Conservation (phyloP, 805 yeast genomes). For the Metschnikowia continentalis region DNA sequence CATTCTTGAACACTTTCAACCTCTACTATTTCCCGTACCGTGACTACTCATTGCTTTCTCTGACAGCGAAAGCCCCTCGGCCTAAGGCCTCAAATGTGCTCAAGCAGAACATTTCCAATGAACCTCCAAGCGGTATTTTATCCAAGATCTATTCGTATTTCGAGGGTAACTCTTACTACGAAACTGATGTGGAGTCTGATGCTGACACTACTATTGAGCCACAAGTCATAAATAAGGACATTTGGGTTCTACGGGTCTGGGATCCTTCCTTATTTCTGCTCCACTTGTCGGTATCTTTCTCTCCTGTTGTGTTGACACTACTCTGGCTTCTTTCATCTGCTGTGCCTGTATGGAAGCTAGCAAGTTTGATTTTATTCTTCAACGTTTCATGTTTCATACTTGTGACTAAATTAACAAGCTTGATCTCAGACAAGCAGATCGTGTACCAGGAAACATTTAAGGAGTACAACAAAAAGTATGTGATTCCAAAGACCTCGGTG, state of each 20-base stretch:
- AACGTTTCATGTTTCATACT: constrained; percentile 36
- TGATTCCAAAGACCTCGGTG: constrained; percentile 52
- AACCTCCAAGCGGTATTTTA: constrained; percentile 12
- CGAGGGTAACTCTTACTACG: constrained; percentile 15
- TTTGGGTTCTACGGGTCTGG: constrained; percentile 65
- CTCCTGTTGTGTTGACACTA: constrained; percentile 52
- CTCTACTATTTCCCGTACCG: constrained; percentile 19
- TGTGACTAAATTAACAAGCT: constrained; percentile 41
- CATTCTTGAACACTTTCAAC: constrained; percentile 17
- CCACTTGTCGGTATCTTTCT: constrained; percentile 47
- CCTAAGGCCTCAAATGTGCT: constrained; percentile 26
- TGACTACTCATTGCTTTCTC: constrained; percentile 31
- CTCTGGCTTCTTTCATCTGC: constrained; percentile 25
- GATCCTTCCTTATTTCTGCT: constrained; percentile 57
- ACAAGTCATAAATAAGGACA: constrained; percentile 25
- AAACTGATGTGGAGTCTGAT: constrained; percentile 19
- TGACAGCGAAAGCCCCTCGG: constrained; percentile 16
- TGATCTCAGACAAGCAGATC: constrained; percentile 56
- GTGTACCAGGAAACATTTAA: constrained; percentile 55
- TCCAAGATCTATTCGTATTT: constrained; percentile 12
- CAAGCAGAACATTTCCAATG: constrained; percentile 11
- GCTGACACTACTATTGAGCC: constrained; percentile 22
- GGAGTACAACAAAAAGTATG: constrained; percentile 61
- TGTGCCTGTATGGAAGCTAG: constrained; percentile 28
- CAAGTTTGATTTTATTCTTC: constrained; percentile 28